Conservation (phyloP, 2,329 filamentous ascomycete genomes). For the Cercospora sojina region DNA sequence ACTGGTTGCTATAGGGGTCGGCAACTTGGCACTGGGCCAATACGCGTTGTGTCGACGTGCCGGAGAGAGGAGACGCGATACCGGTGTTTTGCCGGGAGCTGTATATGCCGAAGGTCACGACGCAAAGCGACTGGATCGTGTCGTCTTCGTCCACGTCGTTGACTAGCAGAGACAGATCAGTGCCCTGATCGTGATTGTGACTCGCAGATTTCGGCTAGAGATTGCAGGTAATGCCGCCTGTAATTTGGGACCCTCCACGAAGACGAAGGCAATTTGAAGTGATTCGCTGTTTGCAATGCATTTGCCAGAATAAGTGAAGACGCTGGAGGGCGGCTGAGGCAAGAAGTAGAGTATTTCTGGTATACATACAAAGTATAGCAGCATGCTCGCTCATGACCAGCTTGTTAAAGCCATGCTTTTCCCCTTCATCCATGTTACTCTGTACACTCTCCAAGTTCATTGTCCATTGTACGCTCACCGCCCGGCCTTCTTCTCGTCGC, state of each 20-base stretch:
- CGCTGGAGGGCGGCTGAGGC: neutral
- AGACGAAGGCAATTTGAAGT: neutral
- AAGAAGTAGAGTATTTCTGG: slow-evolving; percentile 18
- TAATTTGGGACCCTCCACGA: neutral
- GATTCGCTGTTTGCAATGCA: neutral
- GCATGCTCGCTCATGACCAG: slow-evolving; percentile 1
- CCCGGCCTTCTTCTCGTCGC: slow-evolving; percentile 19
- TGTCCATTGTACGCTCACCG: slow-evolving; percentile 5
- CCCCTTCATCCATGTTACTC: neutral
- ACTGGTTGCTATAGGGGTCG: neutral
- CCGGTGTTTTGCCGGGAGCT: neutral
- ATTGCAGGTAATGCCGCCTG: neutral
- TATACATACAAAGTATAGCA: slow-evolving; percentile 12
- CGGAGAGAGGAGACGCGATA: neutral
- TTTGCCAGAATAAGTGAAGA: neutral
- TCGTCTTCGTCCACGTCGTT: neutral
- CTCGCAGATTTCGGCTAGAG: neutral
- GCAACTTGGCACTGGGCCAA: neutral
- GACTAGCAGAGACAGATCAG: neutral
- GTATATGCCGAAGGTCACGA: neutral
- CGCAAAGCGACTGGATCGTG: neutral
- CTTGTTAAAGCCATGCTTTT: slow-evolving; percentile 1
- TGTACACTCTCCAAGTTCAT: neutral
- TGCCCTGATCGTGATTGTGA: neutral
- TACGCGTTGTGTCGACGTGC: neutral